phyloP scores from a whole-genome alignment of 2,329 filamentous ascomycete species.

The Talaromyces pinophilus region DNA sequence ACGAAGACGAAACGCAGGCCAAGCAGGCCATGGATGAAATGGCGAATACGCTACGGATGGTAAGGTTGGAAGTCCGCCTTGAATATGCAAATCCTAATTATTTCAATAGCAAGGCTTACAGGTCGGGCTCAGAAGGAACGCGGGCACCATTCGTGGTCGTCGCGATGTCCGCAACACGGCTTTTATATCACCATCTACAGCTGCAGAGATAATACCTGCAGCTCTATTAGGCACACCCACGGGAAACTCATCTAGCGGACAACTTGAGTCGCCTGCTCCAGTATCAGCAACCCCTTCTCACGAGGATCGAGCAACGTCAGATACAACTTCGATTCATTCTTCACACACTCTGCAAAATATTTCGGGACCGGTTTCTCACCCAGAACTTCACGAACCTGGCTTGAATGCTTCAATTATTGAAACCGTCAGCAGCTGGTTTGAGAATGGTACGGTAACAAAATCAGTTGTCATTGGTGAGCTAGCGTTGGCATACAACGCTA shows the following conservation, averaged over 20 bases:
- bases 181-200: slow-evolving; percentile 21
- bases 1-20: slow-evolving; percentile 53
- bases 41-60: slow-evolving; percentile 51
- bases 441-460: slow-evolving; percentile 69
- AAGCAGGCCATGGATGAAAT: slow-evolving; percentile 51
- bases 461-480: slow-evolving; percentile 83
- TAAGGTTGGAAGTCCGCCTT: slow-evolving; percentile 25
- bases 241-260: slow-evolving; percentile 11
- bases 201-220: slow-evolving; percentile 32
- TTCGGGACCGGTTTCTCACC: slow-evolving; percentile 71
- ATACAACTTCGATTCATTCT: slow-evolving; percentile 89
- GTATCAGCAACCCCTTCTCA: slow-evolving; percentile 51
- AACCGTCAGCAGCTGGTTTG: slow-evolving; percentile 82
- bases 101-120: slow-evolving; percentile 46
- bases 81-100: slow-evolving; percentile 25
- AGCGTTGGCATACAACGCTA: slow-evolving; percentile 74
- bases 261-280: slow-evolving; percentile 30
- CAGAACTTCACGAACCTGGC: slow-evolving; percentile 76
- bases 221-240: neutral
- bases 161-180: slow-evolving; percentile 84
- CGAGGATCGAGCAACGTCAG: slow-evolving; percentile 70
- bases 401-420: slow-evolving; percentile 89
- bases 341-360: slow-evolving; percentile 74
- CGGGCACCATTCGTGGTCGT: slow-evolving; percentile 79
- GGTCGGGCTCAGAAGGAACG: slow-evolving; percentile 62